Conservation (phyloP, 768 basidiomycete genomes). For the Termitomyces sp. region DNA sequence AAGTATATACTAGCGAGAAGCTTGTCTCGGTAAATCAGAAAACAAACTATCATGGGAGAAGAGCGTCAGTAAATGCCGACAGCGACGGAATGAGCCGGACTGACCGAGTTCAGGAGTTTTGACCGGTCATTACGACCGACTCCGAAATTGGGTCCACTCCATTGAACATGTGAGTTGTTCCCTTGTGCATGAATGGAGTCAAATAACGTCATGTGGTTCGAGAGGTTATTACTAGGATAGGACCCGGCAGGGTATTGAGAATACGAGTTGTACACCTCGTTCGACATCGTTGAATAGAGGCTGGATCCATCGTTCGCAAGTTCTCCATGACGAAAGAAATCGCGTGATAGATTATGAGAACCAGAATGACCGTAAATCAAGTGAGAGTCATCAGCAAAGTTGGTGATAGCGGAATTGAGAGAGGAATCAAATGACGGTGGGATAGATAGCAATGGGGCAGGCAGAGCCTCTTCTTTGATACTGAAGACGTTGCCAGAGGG, state of each 20-base stretch:
- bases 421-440: constrained; percentile 28
- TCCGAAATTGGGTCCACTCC: constrained; percentile 24
- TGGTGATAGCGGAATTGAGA: constrained; percentile 27
- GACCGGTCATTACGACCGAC: constrained; percentile 26
- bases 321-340: constrained; percentile 5
- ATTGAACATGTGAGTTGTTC: constrained; percentile 23
- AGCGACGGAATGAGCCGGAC: constrained; percentile 19
- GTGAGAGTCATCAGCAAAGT: constrained; percentile 28
- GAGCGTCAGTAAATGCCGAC: constrained; percentile 1
- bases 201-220: constrained; percentile 30
- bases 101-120: constrained; percentile 27
- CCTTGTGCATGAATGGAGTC: constrained; percentile 24
- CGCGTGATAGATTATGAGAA: constrained; percentile 1
- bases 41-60: constrained; percentile 15
- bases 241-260: constrained; percentile 25
- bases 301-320: constrained; percentile 6
- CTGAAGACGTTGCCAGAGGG: constrained; percentile 14
- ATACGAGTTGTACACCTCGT: constrained; percentile 22
- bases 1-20: background rate
- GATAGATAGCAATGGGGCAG: constrained; percentile 20
- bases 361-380: constrained; percentile 10
- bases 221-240: constrained; percentile 24
- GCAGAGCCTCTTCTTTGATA: constrained; percentile 17
- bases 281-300: constrained; percentile 12
- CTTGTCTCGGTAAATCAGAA: constrained; percentile 10